Percentiles rank a stretch among this genome's conserved stretches.
phyloP scores from a whole-genome alignment of 257 asterid genomes.

The Forsythia suspensa region DNA sequence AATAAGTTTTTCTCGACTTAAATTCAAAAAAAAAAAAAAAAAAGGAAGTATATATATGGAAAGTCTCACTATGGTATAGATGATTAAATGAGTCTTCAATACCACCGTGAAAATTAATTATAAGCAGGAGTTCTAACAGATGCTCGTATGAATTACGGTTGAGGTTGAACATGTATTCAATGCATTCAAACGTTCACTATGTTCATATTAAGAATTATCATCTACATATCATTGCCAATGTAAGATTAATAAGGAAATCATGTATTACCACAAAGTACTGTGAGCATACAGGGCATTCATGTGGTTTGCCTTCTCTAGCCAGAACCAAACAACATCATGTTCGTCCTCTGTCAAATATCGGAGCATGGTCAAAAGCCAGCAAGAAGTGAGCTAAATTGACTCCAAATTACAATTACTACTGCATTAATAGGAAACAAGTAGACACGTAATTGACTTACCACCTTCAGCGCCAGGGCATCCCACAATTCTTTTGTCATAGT shows the following conservation, averaged over 20 bases:
- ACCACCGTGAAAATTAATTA: not conserved
- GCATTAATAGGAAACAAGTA: not conserved
- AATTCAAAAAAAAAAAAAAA: too few species aligned
- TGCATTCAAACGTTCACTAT: not conserved
- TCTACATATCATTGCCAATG: not conserved
- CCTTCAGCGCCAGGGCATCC: conserved; percentile 99
- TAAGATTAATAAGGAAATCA: conserved; percentile 4
- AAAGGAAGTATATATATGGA: too few species aligned
- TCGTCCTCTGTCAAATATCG: conserved; percentile 74
- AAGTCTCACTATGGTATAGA: too few species aligned
- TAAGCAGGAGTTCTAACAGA: not conserved
- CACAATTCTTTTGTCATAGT: conserved; percentile 84
- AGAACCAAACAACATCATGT: conserved; percentile 98
- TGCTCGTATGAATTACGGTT: conserved; percentile 4
- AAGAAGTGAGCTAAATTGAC: not conserved
- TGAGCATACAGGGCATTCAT: conserved; percentile 94
- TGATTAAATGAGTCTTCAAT: not conserved
- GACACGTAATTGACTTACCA: conserved; percentile 49
- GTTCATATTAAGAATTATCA: not conserved
- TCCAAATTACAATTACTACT: not conserved
- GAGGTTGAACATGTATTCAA: conserved; percentile 2
- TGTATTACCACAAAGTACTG: conserved; percentile 86
- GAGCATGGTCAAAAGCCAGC: conserved; percentile 14
- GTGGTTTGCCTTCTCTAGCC: conserved; percentile 94
- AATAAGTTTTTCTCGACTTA: not conserved